Evolutionary conservation across 495 filamentous ascomycete species (phyloP), one percentile per base, ranked within the genome.

Genomic region (Jackrogersella minutella): DNA sequence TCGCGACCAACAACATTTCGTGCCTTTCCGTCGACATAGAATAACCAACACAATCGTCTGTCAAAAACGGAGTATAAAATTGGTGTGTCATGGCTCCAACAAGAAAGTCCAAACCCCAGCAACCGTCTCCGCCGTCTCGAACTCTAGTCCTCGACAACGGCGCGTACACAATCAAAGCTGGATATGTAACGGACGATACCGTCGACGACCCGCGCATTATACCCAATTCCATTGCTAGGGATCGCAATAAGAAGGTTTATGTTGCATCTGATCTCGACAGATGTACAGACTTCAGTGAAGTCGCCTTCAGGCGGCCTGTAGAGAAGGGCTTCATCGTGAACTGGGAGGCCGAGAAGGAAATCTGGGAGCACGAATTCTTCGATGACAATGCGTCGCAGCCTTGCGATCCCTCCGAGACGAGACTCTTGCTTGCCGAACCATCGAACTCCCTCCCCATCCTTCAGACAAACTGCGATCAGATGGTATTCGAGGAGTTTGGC

Each of bases 401-500:
- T 21, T 92, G 90, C 76, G 87, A 93, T 76, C 93, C 95, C 2
- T 84, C 86, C 57, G 88, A 93, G 11, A 93, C 93, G 7, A 88
- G 91, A 16, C 77, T 99, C 26, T 73, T 99, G 0, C 84, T 99
- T 26, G 88, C 93, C 19, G 95, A 99, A 76, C 90, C 92, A 30
- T 91, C 96, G n/a, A 98, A 97, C 76, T 87, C 90, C 2, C 84
- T 94, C 41, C 86, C 88, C 3, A 80, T 84, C 8, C 78, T 99
- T 52, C 94, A 97, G 77, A 86, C 85, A 14, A 93, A 97, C 73
- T 92, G 91, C 59, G 95, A 98, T 74, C 92, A 99, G 81, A 92
- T 99, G 73, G 86, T 97, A 0, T 98, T 98, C 80, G 95, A 99
- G 73, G 93, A 98, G 74, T 98, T 93, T 82, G 92, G 92, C n/a